A percentile compares a stretch with the other conserved stretches of the same genome.
These are phyloP conservation scores for Tephrocybe sp. DNA, from an alignment of 768 basidiomycete genomes.

Conservation along the genomic window DNA sequence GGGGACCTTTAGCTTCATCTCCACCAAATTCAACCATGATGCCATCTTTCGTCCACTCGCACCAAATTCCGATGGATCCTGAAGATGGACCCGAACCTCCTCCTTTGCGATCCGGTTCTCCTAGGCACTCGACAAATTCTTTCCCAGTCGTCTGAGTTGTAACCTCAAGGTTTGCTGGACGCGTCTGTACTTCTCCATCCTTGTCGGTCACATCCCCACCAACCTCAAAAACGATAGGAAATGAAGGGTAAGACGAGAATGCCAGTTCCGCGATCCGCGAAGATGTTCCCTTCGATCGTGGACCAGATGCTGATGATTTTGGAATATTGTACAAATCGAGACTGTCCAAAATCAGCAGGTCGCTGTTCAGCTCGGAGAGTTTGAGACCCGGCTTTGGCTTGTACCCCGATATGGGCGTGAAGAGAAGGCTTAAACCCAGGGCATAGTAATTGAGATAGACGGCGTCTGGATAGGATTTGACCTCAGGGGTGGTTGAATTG, in stretches of 20 bases:
- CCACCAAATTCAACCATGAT: slow-evolving; percentile 88
- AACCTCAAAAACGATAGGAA: slow-evolving; percentile 52
- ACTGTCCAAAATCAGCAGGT: slow-evolving; percentile 57
- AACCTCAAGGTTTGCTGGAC: slow-evolving; percentile 44
- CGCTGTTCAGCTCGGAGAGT: slow-evolving; percentile 47
- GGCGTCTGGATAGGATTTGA: slow-evolving; percentile 80
- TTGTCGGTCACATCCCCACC: slow-evolving; percentile 30
- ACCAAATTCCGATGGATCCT: slow-evolving; percentile 90
- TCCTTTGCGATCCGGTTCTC: slow-evolving; percentile 90
- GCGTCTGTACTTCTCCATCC: slow-evolving; percentile 34
- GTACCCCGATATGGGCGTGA: slow-evolving; percentile 65
- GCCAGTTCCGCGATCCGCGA: slow-evolving; percentile 45
- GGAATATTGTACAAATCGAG: slow-evolving; percentile 83
- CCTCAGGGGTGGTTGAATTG: slow-evolving; percentile 44
- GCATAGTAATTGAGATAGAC: slow-evolving; percentile 85
- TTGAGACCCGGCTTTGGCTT: slow-evolving; percentile 48
- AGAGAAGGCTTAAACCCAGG: slow-evolving; percentile 83
- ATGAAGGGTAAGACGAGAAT: slow-evolving; percentile 57
- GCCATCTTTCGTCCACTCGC: slow-evolving; percentile 84
- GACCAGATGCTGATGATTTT: slow-evolving; percentile 24
- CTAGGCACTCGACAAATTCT: slow-evolving; percentile 71
- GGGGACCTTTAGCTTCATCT: slow-evolving; percentile 71
- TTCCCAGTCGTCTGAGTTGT: slow-evolving; percentile 62
- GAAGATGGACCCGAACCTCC: slow-evolving; percentile 84
- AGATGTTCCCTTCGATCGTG: slow-evolving; percentile 29